Evolutionary conservation across 371 early-diverging fungal genomes (phyloP).

Genomic region (Phascolomyces articulosus): DNA sequence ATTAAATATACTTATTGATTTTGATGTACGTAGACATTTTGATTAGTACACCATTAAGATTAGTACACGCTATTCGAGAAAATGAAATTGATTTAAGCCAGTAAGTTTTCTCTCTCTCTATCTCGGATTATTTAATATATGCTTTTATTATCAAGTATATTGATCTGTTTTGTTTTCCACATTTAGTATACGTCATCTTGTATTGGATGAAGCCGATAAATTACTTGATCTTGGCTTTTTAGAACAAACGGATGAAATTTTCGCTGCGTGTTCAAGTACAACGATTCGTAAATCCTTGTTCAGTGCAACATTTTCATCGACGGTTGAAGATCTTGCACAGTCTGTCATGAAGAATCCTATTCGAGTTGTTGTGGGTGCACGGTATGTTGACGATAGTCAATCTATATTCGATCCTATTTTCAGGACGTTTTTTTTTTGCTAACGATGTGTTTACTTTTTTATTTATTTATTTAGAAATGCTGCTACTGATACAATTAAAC

Average conservation of each 20-base stretch:
- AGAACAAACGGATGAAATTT: slow-evolving; percentile 88
- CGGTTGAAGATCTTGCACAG: slow-evolving; percentile 89
- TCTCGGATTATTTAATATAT: too few relatives aligned
- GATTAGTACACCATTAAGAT: slow-evolving; percentile 88
- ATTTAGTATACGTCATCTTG: slow-evolving; percentile 66
- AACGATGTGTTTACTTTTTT: too few relatives aligned
- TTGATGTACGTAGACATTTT: slow-evolving; percentile 67
- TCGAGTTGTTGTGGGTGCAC: slow-evolving; percentile 88
- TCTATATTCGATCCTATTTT: neutral
- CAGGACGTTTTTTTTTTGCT: too few relatives aligned
- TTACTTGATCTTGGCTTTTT: slow-evolving; percentile 91
- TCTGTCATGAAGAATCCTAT: slow-evolving; percentile 90
- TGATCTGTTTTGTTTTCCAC: too few relatives aligned
- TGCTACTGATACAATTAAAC: slow-evolving; percentile 90
- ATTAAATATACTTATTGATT: too few relatives aligned
- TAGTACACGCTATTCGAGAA: slow-evolving; percentile 87
- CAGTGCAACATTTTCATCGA: slow-evolving; percentile 93
- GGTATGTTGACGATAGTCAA: too few relatives aligned
- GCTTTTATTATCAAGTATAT: too few relatives aligned
- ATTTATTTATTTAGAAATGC: slow-evolving; percentile 64
- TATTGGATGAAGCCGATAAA: slow-evolving; percentile 95
- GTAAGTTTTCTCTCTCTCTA: slow-evolving; percentile 28
- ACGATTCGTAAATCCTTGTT: slow-evolving; percentile 86
- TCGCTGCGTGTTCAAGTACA: slow-evolving; percentile 81
- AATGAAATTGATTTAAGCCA: slow-evolving; percentile 76